These are phyloP conservation scores for Penicillium sp. DNA, from an alignment of 2,329 filamentous ascomycete species.

Conservation along the genomic window DNA sequence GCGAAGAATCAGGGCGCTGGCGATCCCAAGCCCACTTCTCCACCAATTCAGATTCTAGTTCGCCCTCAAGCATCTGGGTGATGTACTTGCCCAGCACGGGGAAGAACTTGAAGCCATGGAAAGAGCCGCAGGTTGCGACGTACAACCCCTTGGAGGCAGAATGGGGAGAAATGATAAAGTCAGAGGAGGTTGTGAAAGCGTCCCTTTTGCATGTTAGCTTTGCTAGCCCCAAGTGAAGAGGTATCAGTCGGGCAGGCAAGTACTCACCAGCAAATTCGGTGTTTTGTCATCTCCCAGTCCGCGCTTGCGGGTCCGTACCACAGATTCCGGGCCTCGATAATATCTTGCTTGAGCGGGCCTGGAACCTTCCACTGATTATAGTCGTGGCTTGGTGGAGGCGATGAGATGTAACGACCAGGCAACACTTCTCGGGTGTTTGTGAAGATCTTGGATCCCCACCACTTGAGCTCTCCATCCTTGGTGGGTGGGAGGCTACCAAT, in stretches of 20 bases:
- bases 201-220: constrained; percentile 54
- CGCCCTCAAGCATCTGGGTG: constrained; percentile 34
- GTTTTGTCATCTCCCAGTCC: constrained; percentile 62
- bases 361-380: constrained; percentile 68
- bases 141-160: constrained; percentile 47
- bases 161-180: constrained; percentile 54
- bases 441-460: constrained; percentile 66
- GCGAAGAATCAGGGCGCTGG: constrained; percentile 56
- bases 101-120: constrained; percentile 38
- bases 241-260: not conserved
- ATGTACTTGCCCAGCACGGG: constrained; percentile 38
- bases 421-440: constrained; percentile 58
- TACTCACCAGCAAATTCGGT: constrained; percentile 68
- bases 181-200: constrained; percentile 63
- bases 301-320: constrained; percentile 63
- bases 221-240: not conserved
- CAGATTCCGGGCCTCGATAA: constrained; percentile 58
- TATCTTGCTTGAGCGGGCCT: constrained; percentile 59
- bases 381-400: constrained; percentile 57
- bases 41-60: constrained; percentile 27
- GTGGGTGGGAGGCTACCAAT: constrained; percentile 63
- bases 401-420: constrained; percentile 60
- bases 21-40: constrained; percentile 52
- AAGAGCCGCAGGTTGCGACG: constrained; percentile 43
- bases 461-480: constrained; percentile 53